Percentiles rank a stretch among this genome's conserved stretches.
phyloP scores from a whole-genome alignment of 495 filamentous ascomycete genomes.

The Trypethelium eluteriae region DNA sequence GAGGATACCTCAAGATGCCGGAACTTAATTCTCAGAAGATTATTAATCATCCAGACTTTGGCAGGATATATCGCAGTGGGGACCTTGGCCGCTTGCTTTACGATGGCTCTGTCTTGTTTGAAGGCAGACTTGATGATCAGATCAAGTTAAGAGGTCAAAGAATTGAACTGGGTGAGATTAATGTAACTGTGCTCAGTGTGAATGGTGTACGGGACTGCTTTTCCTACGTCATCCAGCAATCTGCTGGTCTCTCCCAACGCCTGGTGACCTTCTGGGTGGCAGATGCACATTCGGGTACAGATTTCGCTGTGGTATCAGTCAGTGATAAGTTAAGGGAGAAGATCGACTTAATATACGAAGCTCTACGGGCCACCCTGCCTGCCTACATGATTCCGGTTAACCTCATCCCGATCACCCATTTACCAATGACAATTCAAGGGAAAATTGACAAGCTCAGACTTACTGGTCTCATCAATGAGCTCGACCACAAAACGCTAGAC shows the following conservation, averaged over 20 bases:
- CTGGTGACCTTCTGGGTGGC: conserved; percentile 53
- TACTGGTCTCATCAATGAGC: conserved; percentile 25
- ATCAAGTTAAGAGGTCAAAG: conserved; percentile 71
- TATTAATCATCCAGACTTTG: conserved; percentile 55
- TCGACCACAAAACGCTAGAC: conserved; percentile 22
- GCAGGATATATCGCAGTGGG: conserved; percentile 69
- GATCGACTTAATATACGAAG: conserved; percentile 12
- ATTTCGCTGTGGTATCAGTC: not conserved
- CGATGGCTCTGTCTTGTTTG: conserved; percentile 61
- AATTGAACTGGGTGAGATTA: conserved; percentile 53
- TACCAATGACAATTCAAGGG: conserved; percentile 57
- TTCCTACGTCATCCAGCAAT: conserved; percentile 42
- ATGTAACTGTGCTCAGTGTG: conserved; percentile 43
- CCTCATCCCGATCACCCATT: conserved; percentile 54
- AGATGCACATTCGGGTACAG: conserved; percentile 10
- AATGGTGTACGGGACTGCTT: conserved; percentile 44
- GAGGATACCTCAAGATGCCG: conserved; percentile 59
- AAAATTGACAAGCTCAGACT: conserved; percentile 54
- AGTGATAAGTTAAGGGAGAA: not conserved
- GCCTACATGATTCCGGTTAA: conserved; percentile 61
- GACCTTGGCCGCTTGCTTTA: conserved; percentile 65
- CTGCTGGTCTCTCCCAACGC: conserved; percentile 5
- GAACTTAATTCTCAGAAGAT: conserved; percentile 52
- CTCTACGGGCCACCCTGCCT: conserved; percentile 38
- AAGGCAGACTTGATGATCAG: conserved; percentile 75